A percentile compares a stretch with the other conserved stretches of the same genome.
Evolutionary conservation across 2,329 filamentous ascomycete species (phyloP).

Genomic region (Penicillium palitans): DNA sequence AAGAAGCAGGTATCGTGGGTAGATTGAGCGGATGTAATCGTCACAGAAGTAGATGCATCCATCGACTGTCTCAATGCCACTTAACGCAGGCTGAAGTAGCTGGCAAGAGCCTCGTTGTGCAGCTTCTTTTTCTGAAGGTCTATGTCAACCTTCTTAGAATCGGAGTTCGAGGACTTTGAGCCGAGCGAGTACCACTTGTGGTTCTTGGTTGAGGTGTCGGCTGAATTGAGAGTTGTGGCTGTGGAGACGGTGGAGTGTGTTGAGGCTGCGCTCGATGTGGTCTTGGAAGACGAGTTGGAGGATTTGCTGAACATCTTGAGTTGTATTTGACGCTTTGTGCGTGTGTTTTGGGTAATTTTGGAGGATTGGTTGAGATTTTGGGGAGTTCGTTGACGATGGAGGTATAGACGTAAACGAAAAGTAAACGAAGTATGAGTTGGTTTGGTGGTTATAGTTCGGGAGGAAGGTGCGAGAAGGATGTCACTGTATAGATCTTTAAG

Average conservation of each 20-base stretch:
- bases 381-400: background rate
- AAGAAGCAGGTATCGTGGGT: background rate
- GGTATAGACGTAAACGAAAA: background rate
- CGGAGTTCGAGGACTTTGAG: constrained; percentile 10
- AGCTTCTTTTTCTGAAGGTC: constrained; percentile 12
- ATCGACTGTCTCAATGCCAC: background rate
- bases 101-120: constrained; percentile 27
- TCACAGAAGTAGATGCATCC: background rate
- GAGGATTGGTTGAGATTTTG: constrained; percentile 1
- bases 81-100: constrained; percentile 27
- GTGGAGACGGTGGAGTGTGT: constrained; percentile 27
- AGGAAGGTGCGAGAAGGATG: background rate
- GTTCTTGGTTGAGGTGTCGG: constrained; percentile 13
- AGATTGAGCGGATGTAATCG: background rate
- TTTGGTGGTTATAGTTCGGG: background rate
- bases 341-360: background rate
- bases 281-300: constrained; percentile 15
- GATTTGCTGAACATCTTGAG: constrained; percentile 15
- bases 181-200: constrained; percentile 24
- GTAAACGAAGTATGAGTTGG: background rate
- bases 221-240: constrained; percentile 27
- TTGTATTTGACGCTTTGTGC: background rate
- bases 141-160: background rate
- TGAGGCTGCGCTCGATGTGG: constrained; percentile 21
- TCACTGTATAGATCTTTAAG: background rate